A percentile compares a stretch with the other conserved stretches of the same genome.
These are phyloP conservation scores for Cladorrhinum samala DNA, from an alignment of 495 filamentous ascomycete genomes.

Conservation along the genomic window DNA sequence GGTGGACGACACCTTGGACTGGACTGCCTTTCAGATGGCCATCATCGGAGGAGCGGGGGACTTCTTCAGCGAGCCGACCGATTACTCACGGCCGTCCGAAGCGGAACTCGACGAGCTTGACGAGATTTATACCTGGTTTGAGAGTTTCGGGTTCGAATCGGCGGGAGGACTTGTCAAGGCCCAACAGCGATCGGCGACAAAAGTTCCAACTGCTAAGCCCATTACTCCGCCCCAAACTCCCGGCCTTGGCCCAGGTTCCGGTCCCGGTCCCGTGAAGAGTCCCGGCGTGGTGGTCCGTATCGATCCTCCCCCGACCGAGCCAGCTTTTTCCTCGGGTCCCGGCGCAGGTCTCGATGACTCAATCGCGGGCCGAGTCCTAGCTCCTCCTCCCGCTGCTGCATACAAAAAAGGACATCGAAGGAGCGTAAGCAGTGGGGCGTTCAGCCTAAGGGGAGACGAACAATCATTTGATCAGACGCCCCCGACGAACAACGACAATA, in stretches of 20 bases:
- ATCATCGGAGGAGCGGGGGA: conserved; percentile 44
- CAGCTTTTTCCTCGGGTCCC: not conserved
- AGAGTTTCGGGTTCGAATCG: conserved; percentile 32
- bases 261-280: not conserved
- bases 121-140: conserved; percentile 41
- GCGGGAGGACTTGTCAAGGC: conserved; percentile 29
- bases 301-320: conserved; percentile 7
- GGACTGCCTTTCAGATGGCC: conserved; percentile 53
- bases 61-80: conserved; percentile 37
- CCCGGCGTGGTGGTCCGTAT: conserved; percentile 11
- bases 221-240: not conserved
- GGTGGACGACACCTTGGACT: conserved; percentile 45
- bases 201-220: not conserved
- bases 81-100: conserved; percentile 30
- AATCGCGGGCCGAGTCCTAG: conserved; percentile 12
- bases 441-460: not conserved
- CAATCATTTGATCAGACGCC: not conserved
- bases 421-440: conserved; percentile 12
- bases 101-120: conserved; percentile 35
- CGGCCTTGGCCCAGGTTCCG: not conserved
- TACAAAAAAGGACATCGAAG: conserved; percentile 6
- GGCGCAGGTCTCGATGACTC: conserved; percentile 1
- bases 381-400: not conserved
- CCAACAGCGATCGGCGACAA: conserved; percentile 7
- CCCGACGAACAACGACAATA: not conserved